phyloP scores from a whole-genome alignment of 495 filamentous ascomycete species.

The Terfezia claveryi region DNA sequence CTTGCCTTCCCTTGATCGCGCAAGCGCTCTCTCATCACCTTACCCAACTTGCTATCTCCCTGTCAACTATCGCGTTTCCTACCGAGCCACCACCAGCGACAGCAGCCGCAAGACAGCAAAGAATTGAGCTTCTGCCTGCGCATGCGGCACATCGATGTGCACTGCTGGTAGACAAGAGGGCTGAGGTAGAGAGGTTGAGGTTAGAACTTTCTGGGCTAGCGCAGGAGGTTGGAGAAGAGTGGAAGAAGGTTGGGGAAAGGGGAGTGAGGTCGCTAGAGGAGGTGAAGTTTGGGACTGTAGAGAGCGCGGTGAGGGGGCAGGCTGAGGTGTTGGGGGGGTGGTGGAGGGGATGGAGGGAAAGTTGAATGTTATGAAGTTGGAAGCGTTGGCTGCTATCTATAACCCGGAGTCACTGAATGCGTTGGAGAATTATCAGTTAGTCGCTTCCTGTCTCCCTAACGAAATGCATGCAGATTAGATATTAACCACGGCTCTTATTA shows the following conservation, averaged over 20 bases:
- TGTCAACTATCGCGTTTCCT: conserved; percentile 12
- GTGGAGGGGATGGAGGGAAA: conserved; percentile 14
- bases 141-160: conserved; percentile 12
- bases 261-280: background rate
- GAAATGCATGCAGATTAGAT: too few relatives aligned
- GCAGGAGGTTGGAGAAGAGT: background rate
- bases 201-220: background rate
- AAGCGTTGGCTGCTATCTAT: conserved; percentile 14
- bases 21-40: conserved; percentile 9
- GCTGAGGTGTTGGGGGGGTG: conserved; percentile 10
- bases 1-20: conserved; percentile 8
- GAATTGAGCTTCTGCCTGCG: conserved; percentile 15
- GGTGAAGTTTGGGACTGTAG: background rate
- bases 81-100: background rate
- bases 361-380: conserved; percentile 10
- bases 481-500: too few relatives aligned
- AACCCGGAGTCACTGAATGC: conserved; percentile 8
- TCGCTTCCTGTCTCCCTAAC: too few relatives aligned
- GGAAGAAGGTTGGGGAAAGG: too few relatives aligned
- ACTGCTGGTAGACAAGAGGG: conserved; percentile 1
- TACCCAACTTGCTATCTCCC: conserved; percentile 4
- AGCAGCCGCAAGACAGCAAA: conserved; percentile 1
- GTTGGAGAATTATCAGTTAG: too few relatives aligned
- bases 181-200: background rate
- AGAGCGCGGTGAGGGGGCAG: conserved; percentile 8